Conservation (phyloP, 306 rosid species). For the Alnus rubra region DNA sequence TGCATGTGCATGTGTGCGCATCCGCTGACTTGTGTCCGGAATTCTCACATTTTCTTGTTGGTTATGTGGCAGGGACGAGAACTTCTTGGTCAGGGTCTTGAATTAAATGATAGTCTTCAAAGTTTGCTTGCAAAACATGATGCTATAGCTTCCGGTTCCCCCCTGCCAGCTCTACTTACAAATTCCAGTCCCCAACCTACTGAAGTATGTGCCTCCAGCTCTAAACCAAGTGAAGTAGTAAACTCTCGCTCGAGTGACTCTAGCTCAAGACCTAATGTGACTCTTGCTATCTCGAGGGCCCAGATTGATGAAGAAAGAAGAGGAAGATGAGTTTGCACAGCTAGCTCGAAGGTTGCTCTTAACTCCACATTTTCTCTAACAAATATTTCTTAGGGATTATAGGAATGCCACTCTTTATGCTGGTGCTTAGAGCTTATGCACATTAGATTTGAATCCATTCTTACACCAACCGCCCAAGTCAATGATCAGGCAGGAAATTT, state of each 20-base stretch:
- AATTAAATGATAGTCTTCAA: conserved; percentile 78
- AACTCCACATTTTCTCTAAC: conserved; percentile 3
- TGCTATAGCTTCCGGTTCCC: conserved; percentile 86
- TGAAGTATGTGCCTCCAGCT: conserved; percentile 45
- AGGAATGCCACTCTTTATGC: conserved; percentile 20
- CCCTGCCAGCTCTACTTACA: conserved; percentile 51
- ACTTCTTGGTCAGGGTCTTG: conserved; percentile 92
- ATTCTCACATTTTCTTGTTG: conserved; percentile 22
- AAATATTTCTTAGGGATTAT: neutral
- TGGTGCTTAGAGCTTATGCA: neutral
- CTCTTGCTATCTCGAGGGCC: conserved; percentile 32
- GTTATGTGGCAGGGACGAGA: conserved; percentile 72
- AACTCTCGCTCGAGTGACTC: conserved; percentile 43
- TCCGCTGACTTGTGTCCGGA: conserved; percentile 5
- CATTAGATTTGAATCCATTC: neutral
- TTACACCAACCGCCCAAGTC: neutral
- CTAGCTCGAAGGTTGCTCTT: conserved; percentile 80
- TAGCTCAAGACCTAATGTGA: conserved; percentile 48
- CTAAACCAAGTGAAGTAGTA: conserved; percentile 45
- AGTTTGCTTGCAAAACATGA: conserved; percentile 84
- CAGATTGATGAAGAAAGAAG: conserved; percentile 67
- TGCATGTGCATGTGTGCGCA: neutral
- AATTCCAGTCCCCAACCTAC: conserved; percentile 44
- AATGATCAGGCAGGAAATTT: neutral
- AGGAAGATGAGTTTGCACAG: conserved; percentile 94